Conservation (phyloP, 345 rosid species). For the Hypericum perforatum region DNA sequence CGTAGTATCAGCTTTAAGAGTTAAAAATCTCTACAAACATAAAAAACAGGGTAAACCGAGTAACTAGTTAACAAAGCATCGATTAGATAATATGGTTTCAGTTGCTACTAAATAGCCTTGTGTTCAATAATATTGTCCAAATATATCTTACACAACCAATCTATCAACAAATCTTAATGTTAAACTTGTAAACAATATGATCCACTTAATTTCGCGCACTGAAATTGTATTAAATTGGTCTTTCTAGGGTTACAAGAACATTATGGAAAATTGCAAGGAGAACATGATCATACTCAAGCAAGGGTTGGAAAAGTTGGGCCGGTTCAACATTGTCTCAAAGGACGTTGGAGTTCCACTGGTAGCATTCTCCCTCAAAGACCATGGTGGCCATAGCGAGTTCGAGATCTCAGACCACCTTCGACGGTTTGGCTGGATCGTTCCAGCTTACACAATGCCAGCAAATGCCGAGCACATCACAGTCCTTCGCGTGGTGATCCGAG, state of each 20-base stretch:
- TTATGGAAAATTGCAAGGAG: conserved; percentile 9
- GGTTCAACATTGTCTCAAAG: conserved; percentile 6
- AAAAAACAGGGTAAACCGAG: no score
- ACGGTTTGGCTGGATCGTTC: conserved; percentile 6
- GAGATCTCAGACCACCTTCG: conserved; percentile 3
- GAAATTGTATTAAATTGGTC: no score
- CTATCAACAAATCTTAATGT: no score
- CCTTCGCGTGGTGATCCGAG: conserved; percentile 8
- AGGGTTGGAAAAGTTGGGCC: conserved; percentile 1
- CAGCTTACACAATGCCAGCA: conserved; percentile 11
- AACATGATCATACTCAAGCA: not conserved
- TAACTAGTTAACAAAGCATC: no score
- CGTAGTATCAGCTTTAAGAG: no score
- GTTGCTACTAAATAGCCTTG: no score
- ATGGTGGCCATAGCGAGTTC: conserved; percentile 2
- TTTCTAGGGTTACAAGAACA: not conserved
- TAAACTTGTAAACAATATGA: no score
- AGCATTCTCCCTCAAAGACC: conserved; percentile 6
- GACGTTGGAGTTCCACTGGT: conserved; percentile 7
- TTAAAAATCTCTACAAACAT: no score
- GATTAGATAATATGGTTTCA: no score
- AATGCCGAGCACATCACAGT: conserved; percentile 7
- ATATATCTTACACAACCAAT: no score
- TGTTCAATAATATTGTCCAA: no score
- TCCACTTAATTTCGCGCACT: no score